Evolutionary conservation across 441 rosid genomes (phyloP), one percentile per base, ranked within the genome.

Genomic region (Bocquillonia castaneifolia): DNA sequence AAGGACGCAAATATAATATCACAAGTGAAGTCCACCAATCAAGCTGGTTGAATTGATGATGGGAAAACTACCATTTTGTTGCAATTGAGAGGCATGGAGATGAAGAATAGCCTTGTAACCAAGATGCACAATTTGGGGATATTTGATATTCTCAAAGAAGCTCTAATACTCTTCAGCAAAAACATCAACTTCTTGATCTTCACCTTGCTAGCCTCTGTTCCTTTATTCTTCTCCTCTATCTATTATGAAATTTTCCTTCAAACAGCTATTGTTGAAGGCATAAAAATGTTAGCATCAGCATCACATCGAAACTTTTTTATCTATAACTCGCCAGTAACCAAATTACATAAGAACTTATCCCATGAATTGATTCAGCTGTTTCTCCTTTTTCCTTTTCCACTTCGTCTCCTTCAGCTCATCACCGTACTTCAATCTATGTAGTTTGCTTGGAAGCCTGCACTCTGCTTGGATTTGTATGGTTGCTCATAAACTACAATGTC

Each of bases 401-500:
- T 77, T 60, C 77, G 72, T 32, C 71, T 74, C 54, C 69, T 75
- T 17, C 67, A 77, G 50, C 50, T 80, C 25, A 64, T 51, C 73
- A 66, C 68, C 2, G 17, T 28, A 10, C 23, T 72, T 78, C 74
- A 22, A 10, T 76, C 4, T 73, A 64, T n/a, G 76, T 74, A 45
- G 73, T 71, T 54, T 59, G 72, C 62, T 53, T 75, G 64, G 78
- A 80, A 26, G 75, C 73, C 22, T 60, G 66, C 61, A 60, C 68
- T 15, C 60, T 78, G 42, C 67, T 70, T 12, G 84, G 83, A 4
- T 75, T 72, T 54, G 31, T 76, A 40, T 85, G 81, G 74, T 63
- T 68, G 17, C 72, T 64, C 10, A 66, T 70, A 1, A 73, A 71
- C 77, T 79, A 62, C 50, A 77, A 22, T 36, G 42, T 39, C 2